These are phyloP conservation scores for Andrographis paniculata DNA, from an alignment of 305 asterid species.

Conservation along the genomic window DNA sequence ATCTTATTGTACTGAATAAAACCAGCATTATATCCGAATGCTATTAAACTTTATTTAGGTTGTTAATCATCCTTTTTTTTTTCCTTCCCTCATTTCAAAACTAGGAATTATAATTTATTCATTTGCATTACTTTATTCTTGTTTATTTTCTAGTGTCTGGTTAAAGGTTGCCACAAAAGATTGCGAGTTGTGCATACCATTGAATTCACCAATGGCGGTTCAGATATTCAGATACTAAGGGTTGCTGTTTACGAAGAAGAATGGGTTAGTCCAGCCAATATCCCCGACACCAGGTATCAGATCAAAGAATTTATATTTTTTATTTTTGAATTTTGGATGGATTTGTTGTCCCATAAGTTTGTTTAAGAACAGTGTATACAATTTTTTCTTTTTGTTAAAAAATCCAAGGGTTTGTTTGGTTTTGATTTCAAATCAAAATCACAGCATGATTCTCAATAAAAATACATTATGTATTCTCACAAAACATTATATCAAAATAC, in stretches of 20 bases:
- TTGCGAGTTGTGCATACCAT: constrained; percentile 88
- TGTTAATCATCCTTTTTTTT: too few species aligned
- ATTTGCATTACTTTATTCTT: too few species aligned
- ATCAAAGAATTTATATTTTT: constrained; percentile 3
- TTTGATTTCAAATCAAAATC: too few species aligned
- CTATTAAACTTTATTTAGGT: too few species aligned
- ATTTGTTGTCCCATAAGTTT: neutral
- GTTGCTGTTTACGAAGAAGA: constrained; percentile 94
- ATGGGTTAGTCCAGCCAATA: constrained; percentile 81
- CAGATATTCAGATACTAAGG: constrained; percentile 90
- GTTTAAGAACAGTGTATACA: neutral
- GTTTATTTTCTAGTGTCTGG: constrained; percentile 60
- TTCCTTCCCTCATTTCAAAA: too few species aligned
- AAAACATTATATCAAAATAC: too few species aligned
- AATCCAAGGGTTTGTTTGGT: too few species aligned
- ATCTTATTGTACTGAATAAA: too few species aligned
- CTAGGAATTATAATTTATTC: too few species aligned
- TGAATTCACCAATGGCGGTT: constrained; percentile 88
- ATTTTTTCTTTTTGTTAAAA: constrained; percentile 1
- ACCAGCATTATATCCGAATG: too few species aligned
- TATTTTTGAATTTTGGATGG: constrained; percentile 13
- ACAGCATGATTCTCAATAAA: too few species aligned
- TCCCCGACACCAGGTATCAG: constrained; percentile 66
- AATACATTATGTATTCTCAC: too few species aligned
- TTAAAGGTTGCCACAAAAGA: constrained; percentile 96